A percentile compares a stretch with the other conserved stretches of the same genome.
These are phyloP conservation scores for Rutstroemia sp. DNA, from an alignment of 2,329 filamentous ascomycete species.

Conservation along the genomic window DNA sequence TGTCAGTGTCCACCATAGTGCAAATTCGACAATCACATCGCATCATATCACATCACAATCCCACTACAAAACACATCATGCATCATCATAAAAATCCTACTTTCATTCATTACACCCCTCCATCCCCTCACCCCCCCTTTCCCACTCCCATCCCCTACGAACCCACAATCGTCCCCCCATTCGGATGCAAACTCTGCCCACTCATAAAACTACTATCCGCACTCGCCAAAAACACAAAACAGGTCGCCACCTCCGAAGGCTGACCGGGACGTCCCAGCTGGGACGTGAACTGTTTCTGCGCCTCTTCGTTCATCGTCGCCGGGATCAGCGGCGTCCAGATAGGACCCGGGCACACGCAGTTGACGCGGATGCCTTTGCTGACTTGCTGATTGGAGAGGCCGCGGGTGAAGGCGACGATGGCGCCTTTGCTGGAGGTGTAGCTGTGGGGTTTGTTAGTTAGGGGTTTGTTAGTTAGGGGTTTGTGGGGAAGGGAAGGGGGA, in stretches of 20 bases:
- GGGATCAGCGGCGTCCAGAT: constrained; percentile 74
- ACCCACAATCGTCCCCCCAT: constrained; percentile 50
- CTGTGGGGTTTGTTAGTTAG: background rate
- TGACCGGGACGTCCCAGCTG: constrained; percentile 75
- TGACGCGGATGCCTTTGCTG: constrained; percentile 65
- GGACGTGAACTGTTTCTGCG: constrained; percentile 63
- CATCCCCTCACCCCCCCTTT: background rate
- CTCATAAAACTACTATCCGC: constrained; percentile 66
- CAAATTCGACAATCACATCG: too few species aligned
- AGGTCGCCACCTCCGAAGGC: constrained; percentile 74
- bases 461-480: background rate
- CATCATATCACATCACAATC: too few species aligned
- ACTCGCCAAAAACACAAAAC: constrained; percentile 73
- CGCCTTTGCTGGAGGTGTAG: constrained; percentile 74
- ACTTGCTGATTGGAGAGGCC: constrained; percentile 70
- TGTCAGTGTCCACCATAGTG: too few species aligned
- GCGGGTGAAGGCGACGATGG: constrained; percentile 72
- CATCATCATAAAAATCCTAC: too few species aligned
- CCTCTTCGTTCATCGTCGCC: constrained; percentile 61
- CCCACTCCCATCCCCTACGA: constrained; percentile 2
- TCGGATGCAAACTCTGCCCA: constrained; percentile 63
- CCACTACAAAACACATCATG: too few species aligned
- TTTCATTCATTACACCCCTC: background rate
- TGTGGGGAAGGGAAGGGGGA: too few species aligned
- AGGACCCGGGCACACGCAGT: constrained; percentile 69